phyloP scores from a whole-genome alignment of 768 basidiomycete species.

The Auriscalpium vulgare region DNA sequence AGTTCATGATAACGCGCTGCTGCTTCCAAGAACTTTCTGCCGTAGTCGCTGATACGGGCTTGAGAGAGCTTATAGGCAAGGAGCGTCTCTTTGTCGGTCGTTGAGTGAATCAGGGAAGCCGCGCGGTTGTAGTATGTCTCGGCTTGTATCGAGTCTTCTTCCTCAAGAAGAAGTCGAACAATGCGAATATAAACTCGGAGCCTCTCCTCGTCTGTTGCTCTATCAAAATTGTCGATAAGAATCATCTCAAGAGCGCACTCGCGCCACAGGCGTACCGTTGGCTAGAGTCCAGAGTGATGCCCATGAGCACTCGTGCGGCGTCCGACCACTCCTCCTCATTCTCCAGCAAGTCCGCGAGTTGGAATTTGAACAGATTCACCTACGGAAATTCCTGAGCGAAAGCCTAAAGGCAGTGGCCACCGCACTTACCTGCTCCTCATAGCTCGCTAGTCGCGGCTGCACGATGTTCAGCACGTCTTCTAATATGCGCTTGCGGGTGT shows the following conservation, averaged over 20 bases:
- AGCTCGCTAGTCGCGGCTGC: constrained; percentile 79
- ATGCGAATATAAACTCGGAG: constrained; percentile 89
- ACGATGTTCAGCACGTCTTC: constrained; percentile 64
- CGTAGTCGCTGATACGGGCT: constrained; percentile 90
- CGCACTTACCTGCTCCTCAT: constrained; percentile 83
- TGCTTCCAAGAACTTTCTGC: constrained; percentile 89
- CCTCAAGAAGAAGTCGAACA: constrained; percentile 88
- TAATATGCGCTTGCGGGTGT: constrained; percentile 63
- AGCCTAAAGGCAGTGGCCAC: background rate
- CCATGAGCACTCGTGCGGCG: constrained; percentile 87
- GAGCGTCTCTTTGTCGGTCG: constrained; percentile 69
- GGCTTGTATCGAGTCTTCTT: constrained; percentile 95
- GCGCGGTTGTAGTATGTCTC: constrained; percentile 98
- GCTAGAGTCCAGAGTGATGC: constrained; percentile 85
- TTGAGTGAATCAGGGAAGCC: constrained; percentile 77
- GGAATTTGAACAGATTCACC: constrained; percentile 78
- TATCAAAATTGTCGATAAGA: background rate
- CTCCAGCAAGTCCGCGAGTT: constrained; percentile 88
- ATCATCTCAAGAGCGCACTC: background rate
- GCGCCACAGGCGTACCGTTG: constrained; percentile 50
- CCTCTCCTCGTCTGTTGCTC: constrained; percentile 65
- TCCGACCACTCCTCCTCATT: constrained; percentile 89
- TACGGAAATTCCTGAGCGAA: constrained; percentile 23
- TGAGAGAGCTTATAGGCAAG: constrained; percentile 88
- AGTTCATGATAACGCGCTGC: constrained; percentile 92